Evolutionary conservation across 2,329 filamentous ascomycete species (phyloP).

Genomic region (Trichophyton schoenleinii): DNA sequence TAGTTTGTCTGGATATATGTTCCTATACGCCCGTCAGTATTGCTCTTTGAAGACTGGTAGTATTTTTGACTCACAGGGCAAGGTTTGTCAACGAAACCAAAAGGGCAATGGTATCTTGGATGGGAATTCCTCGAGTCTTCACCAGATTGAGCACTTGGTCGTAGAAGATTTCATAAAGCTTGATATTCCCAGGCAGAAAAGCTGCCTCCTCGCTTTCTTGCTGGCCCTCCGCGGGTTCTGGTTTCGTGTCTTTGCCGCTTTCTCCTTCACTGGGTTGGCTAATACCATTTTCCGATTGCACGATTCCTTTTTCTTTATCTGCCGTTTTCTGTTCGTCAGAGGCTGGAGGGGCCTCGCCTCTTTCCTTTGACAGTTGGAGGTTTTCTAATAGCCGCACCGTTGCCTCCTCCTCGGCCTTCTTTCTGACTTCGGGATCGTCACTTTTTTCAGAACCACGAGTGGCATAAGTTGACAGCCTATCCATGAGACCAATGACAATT

Average conservation of each 20-base stretch:
- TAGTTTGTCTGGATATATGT: constrained; percentile 83
- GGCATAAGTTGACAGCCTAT: constrained; percentile 87
- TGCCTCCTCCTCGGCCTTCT: constrained; percentile 73
- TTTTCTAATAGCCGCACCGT: constrained; percentile 65
- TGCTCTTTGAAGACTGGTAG: not conserved
- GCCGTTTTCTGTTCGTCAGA: constrained; percentile 19
- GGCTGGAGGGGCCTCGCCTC: constrained; percentile 22
- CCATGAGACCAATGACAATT: constrained; percentile 97
- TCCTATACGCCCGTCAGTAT: constrained; percentile 34
- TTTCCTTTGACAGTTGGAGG: constrained; percentile 44
- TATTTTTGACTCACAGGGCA: constrained; percentile 47
- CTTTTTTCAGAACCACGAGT: constrained; percentile 65
- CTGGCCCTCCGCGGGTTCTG: constrained; percentile 21
- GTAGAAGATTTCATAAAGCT: constrained; percentile 95
- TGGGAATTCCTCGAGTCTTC: constrained; percentile 76
- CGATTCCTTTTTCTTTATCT: constrained; percentile 25
- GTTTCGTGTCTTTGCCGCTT: not conserved
- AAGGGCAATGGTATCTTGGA: constrained; percentile 88
- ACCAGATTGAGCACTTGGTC: constrained; percentile 89
- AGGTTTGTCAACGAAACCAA: constrained; percentile 89
- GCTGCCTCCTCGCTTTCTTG: constrained; percentile 18
- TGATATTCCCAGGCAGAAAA: constrained; percentile 49
- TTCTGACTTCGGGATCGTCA: constrained; percentile 58
- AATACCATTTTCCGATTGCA: constrained; percentile 25
- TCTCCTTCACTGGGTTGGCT: constrained; percentile 10